Percentiles rank a stretch among this genome's conserved stretches.
Evolutionary conservation across 371 early-diverging fungal species (phyloP).

Genomic region (Chytridium lagenaria): DNA sequence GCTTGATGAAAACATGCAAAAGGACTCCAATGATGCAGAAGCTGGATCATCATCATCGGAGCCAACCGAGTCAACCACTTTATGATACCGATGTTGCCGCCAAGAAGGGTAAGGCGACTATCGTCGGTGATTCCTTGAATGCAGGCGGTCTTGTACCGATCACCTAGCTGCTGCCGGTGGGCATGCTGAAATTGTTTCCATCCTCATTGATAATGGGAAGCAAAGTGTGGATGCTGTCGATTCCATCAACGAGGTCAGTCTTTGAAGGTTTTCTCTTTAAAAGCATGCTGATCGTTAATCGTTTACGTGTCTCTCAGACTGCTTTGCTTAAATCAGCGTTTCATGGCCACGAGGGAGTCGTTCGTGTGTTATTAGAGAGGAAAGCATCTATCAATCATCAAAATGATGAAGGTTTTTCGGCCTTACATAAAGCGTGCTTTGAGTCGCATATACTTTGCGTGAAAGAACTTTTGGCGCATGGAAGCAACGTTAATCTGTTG

Average conservation of each 20-base stretch:
- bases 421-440: not conserved
- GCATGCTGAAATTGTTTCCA: slow-evolving; percentile 66
- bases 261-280: slow-evolving; percentile 27
- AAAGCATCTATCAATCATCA: slow-evolving; percentile 69
- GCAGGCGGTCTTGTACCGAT: slow-evolving; percentile 65
- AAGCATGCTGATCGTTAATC: not conserved
- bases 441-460: not conserved
- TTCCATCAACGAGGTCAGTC: slow-evolving; percentile 77
- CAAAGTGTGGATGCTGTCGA: slow-evolving; percentile 72
- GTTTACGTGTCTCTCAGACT: slow-evolving; percentile 56
- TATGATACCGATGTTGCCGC: too few species aligned
- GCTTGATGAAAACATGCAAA: too few species aligned
- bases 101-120: too few species aligned
- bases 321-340: slow-evolving; percentile 82
- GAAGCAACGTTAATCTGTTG: not conserved
- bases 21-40: too few species aligned
- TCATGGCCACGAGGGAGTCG: slow-evolving; percentile 68
- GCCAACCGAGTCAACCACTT: too few species aligned
- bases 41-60: too few species aligned
- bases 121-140: slow-evolving; percentile 5
- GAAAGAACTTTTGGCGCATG: not conserved
- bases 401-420: slow-evolving; percentile 66
- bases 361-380: slow-evolving; percentile 67
- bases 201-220: slow-evolving; percentile 65
- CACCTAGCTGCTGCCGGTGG: slow-evolving; percentile 76